These are phyloP conservation scores for Pythium pyrilobum DNA, from an alignment of 352 stramenopile genomes.

Conservation along the genomic window DNA sequence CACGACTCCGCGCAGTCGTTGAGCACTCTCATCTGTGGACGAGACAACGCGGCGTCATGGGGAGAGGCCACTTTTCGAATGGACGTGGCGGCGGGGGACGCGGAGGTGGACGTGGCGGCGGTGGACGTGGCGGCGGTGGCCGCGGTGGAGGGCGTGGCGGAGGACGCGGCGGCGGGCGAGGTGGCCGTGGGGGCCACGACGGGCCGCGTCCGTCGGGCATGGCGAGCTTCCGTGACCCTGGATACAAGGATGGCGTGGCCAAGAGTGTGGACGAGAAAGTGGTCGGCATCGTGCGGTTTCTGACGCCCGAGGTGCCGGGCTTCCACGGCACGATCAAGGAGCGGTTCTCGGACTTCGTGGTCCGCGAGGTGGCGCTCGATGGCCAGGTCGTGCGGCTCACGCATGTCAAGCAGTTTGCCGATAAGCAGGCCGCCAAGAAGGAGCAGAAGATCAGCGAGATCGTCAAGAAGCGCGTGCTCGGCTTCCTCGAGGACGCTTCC, in stretches of 20 bases:
- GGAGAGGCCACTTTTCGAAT: conserved; percentile 23
- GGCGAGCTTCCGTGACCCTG: conserved; percentile 42
- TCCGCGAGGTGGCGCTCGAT: conserved; percentile 72
- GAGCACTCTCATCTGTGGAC: background rate
- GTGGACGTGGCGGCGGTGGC: conserved; percentile 6
- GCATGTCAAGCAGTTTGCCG: conserved; percentile 47
- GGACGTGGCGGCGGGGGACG: conserved; percentile 11
- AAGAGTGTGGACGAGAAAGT: conserved; percentile 71
- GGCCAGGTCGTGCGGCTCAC: conserved; percentile 58
- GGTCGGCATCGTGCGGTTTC: conserved; percentile 71
- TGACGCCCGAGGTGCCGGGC: conserved; percentile 48
- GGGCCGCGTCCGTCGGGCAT: conserved; percentile 13
- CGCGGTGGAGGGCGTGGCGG: conserved; percentile 12
- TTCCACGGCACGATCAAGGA: conserved; percentile 88
- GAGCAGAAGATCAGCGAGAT: conserved; percentile 67
- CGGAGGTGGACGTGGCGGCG: conserved; percentile 17
- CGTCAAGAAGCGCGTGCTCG: conserved; percentile 72
- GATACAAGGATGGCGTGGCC: conserved; percentile 71
- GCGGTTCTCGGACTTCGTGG: conserved; percentile 90
- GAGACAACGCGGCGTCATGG: conserved; percentile 8
- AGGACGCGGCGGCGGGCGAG: conserved; percentile 11
- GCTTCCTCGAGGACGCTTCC: conserved; percentile 43
- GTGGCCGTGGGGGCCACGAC: conserved; percentile 13
- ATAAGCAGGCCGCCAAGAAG: conserved; percentile 31
- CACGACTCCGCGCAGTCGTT: background rate